Evolutionary conservation across 495 filamentous ascomycete species (phyloP), one percentile per base, ranked within the genome.

Genomic region (Tuber umbilicatum): DNA sequence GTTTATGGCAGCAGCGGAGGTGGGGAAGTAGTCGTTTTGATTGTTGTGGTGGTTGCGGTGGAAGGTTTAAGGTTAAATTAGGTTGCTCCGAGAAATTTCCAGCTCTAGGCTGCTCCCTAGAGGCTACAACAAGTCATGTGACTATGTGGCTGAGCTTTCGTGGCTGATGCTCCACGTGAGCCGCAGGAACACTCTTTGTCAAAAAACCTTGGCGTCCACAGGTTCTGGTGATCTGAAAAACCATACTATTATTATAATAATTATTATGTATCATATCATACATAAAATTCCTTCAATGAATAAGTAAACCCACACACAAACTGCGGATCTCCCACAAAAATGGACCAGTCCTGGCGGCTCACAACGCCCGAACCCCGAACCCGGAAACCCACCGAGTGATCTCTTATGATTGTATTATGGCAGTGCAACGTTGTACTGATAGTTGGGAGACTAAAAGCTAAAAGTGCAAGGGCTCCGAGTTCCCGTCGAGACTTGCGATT

Each of bases 61-160:
- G 71, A 85, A 84, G 69, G 84, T 82, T 69, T 83, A 84, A 84
- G 69, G 84, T 82, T 68, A 2, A 84, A 40, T 41, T n/a, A 43
- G 42, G 72, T 37, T 41, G 74, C 16, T 23, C 3, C 41, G 41
- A 41, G 40, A 42, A 64, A 31, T 21, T n/a, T 12, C 3, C 1
- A 17, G 55, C 3, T 31, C 55, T 5, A 14, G 27, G 1, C 5
- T 35, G 27, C 35, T 64, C 55, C 55, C 55, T 17, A 17, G 17
- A 12, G 31, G 55, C 55, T 17, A 27, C 27, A 16, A 0, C 14
- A 16, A 10, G 27, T 64, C 27, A 64, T 35, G 55, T 64, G 55
- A 64, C 17, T 31, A 64, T 5, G 12, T 35, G 55, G 55, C 55
- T 64, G 55, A 35, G 27, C 4, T 35, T 35, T 64, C 31, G 31